These are phyloP conservation scores for Brachypodium distachyon DNA, from an alignment of 202 grass and related monocot genomes.

Conservation along the genomic window DNA sequence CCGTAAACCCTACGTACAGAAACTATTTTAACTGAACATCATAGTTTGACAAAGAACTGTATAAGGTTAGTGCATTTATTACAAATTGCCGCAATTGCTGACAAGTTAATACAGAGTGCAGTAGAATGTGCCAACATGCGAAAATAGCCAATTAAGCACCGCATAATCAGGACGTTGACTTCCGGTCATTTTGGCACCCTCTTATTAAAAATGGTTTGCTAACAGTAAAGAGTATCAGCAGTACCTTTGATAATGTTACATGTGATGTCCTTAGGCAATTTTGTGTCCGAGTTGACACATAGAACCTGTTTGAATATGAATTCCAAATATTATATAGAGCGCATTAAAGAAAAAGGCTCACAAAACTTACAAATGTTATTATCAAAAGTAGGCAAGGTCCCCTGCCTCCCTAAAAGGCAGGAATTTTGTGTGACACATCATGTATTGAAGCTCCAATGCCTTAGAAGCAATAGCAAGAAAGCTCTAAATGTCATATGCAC, in stretches of 20 bases:
- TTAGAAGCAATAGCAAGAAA: neutral
- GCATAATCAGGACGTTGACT: neutral
- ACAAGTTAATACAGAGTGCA: neutral
- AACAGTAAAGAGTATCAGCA: constrained; percentile 7
- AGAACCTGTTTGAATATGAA: constrained; percentile 57
- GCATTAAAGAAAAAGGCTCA: neutral
- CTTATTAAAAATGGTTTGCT: constrained; percentile 1
- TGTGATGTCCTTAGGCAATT: constrained; percentile 70
- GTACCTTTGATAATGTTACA: constrained; percentile 81
- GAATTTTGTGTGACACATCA: neutral
- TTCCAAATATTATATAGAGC: neutral
- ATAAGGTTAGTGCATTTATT: neutral
- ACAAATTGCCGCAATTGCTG: neutral
- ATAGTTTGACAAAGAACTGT: neutral
- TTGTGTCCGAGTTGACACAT: constrained; percentile 61
- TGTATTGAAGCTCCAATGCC: neutral
- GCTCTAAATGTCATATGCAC: neutral
- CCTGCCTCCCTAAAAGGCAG: neutral
- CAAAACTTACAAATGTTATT: neutral
- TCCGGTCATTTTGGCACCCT: neutral
- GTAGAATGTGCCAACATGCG: neutral
- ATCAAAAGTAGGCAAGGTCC: neutral
- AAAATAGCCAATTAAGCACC: neutral
- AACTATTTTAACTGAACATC: neutral
- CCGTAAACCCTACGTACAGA: constrained; percentile 52